Evolutionary conservation across 306 rosid genomes (phyloP), one percentile per base, ranked within the genome.

Genomic region (Ceratonia siliqua): DNA sequence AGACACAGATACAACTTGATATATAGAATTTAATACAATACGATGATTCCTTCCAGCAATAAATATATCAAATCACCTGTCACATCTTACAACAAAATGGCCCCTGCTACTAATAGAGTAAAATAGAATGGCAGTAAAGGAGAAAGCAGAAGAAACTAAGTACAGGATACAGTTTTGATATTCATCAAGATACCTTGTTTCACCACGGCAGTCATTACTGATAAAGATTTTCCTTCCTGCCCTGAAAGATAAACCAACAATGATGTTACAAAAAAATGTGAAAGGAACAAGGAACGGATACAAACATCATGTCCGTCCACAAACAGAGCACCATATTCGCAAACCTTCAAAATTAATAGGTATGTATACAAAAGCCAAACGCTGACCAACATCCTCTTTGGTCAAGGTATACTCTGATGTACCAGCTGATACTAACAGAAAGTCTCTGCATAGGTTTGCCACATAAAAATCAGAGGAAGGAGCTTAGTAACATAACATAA

Each of bases 261-360:
- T 59, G 46, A 73, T 41, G 35, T 75, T 73, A 83, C 5, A 11
- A 39, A 63, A 50, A 41, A 33, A 77, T 33, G 28, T 38, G 69
- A 68, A 63, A 80, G 62, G 18, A 21, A 65, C 53, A 75, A 6
- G 56, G 24, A 69, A 70, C 74, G 57, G 32, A 76, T 54, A 52
- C 14, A 63, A 3, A 45, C 28, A 67, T 68, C 28, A 62, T 73
- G 56, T 68, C 65, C 27, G 69, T 43, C 18, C 56, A 33, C 27
- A 72, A 48, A 66, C 64, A 75, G 43, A 49, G 68, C 62, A 48
- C 45, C 17, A 46, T 18, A 21, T 57, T 45, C 20, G 58, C 79
- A 72, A 80, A 94, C 99, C 99, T 83, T 94, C 99, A 80, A 94
- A 86, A 63, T 94, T 94, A 80, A 86, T 89, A 57, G 99, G 99